Base-by-base conservation (phyloP, 306 rosid genomes). In the Trifolium subterraneum region DNA sequence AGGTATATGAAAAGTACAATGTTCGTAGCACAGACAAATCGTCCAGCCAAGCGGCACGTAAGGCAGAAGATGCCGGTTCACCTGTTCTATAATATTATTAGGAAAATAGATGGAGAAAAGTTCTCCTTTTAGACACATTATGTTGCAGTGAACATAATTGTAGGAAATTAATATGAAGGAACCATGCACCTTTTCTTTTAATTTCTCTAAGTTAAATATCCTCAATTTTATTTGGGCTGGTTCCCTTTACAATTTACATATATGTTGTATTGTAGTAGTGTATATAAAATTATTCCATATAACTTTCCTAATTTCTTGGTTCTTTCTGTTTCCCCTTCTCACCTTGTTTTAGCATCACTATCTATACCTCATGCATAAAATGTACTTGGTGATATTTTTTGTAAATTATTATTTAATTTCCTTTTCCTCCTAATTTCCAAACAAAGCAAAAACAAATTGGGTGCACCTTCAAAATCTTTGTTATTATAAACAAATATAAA, bases 1-100 rank as follows among this genome's bases (percentile, higher is more conserved):
- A 42, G 75, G 99, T 94, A 71, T 94, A 94, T 1, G 93, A 94
- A 73, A 88, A 59, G 85, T 94, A 92, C 85, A 90, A 92, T 25
- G 97, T 94, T 76, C 96, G 89, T 4, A 86, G 83, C 62, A 68
- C 91, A 0, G 97, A 91, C 83, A 91, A 85, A 71, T 82, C 93
- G 64, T 79, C 97, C 8, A 59, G 89, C 82, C 89, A 87, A 80
- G 81, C 84, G 1, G 38, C 83, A 6, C 84, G 86, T 7, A 82
- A 84, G 45, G 81, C 86, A 2, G 95, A 88, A 19, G 87, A 90
- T 73, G 89, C 73, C 18, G 69, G 83, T 83, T 88, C 90, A 60
- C 96, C 92, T 50, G 80, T 79, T 80, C 80, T 86, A 75, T 88
- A 83, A 68, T 74, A 56, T 12, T 56, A 0, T n/a, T 88, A 87